Conservation (phyloP, 768 basidiomycete genomes). For the Termitomyces sp. region DNA sequence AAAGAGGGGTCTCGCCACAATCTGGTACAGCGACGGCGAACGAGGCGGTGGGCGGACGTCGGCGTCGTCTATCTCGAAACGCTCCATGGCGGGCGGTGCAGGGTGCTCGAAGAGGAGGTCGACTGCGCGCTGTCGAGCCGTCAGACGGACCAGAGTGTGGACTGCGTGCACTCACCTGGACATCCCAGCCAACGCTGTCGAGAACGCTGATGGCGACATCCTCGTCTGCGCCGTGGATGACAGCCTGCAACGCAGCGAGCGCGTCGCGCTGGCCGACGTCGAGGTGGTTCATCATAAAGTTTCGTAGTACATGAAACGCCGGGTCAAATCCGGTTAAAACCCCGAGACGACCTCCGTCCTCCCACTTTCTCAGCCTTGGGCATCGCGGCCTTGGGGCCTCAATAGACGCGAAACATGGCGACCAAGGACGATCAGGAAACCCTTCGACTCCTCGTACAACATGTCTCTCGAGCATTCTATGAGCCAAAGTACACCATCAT, state of each 20-base stretch:
- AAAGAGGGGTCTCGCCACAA: conserved; percentile 34
- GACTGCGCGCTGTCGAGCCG: conserved; percentile 47
- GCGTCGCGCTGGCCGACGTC: conserved; percentile 25
- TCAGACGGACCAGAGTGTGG: not conserved
- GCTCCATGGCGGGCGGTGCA: conserved; percentile 26
- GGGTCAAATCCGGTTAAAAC: no score
- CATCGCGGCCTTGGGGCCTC: not conserved
- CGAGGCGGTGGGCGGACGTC: conserved; percentile 21
- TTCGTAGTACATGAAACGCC: not conserved
- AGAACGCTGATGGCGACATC: conserved; percentile 63
- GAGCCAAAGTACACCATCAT: conserved; percentile 90
- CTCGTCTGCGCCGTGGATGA: conserved; percentile 60
- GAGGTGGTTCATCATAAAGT: conserved; percentile 20
- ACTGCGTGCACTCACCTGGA: conserved; percentile 47
- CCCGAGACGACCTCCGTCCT: no score
- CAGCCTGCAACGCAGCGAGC: conserved; percentile 49
- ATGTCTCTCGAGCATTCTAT: conserved; percentile 93
- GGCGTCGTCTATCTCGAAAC: conserved; percentile 55
- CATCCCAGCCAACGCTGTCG: conserved; percentile 66
- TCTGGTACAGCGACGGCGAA: conserved; percentile 18
- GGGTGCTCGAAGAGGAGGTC: conserved; percentile 53
- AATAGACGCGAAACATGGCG: conserved; percentile 2
- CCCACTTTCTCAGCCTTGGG: no score
- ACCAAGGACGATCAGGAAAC: conserved; percentile 81
- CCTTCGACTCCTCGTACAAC: conserved; percentile 85